phyloP scores from a whole-genome alignment of 2,329 filamentous ascomycete genomes.

The Dothistroma septosporum region DNA sequence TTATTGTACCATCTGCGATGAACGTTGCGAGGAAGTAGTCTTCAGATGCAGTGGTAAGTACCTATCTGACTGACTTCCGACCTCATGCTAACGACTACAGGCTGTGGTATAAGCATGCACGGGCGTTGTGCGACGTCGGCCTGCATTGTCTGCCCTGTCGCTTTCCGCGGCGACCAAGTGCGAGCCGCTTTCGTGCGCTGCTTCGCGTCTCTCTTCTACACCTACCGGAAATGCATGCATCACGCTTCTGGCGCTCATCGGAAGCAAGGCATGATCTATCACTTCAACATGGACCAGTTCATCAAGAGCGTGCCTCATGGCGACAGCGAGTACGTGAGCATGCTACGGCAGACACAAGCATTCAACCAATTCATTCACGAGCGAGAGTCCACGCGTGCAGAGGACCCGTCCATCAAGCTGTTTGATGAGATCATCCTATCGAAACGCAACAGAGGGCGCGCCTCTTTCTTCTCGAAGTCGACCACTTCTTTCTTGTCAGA shows the following conservation, averaged over 20 bases:
- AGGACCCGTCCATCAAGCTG: conserved; percentile 64
- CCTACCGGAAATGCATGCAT: conserved; percentile 60
- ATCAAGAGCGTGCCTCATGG: conserved; percentile 61
- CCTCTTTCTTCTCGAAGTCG: conserved; percentile 60
- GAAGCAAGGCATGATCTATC: conserved; percentile 59
- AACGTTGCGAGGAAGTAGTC: conserved; percentile 67
- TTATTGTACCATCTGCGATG: conserved; percentile 70
- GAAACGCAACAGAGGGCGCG: conserved; percentile 66
- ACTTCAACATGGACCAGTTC: conserved; percentile 65
- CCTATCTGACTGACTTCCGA: conserved; percentile 1
- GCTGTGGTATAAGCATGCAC: conserved; percentile 57
- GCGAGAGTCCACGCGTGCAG: conserved; percentile 59
- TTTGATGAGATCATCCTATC: conserved; percentile 83
- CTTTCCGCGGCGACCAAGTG: conserved; percentile 62
- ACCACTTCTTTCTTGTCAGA: conserved; percentile 64
- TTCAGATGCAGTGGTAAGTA: conserved; percentile 63
- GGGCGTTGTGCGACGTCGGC: conserved; percentile 57
- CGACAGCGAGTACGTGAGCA: conserved; percentile 59
- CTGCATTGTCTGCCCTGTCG: conserved; percentile 61
- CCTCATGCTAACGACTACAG: conserved; percentile 31
- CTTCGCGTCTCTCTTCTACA: conserved; percentile 66
- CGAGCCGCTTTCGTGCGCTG: conserved; percentile 65
- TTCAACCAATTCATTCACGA: conserved; percentile 72
- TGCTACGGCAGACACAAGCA: conserved; percentile 63
- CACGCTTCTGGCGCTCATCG: conserved; percentile 58